Base-by-base conservation (phyloP, 495 filamentous ascomycete genomes). In the Aspergillus carlsbadensis region DNA sequence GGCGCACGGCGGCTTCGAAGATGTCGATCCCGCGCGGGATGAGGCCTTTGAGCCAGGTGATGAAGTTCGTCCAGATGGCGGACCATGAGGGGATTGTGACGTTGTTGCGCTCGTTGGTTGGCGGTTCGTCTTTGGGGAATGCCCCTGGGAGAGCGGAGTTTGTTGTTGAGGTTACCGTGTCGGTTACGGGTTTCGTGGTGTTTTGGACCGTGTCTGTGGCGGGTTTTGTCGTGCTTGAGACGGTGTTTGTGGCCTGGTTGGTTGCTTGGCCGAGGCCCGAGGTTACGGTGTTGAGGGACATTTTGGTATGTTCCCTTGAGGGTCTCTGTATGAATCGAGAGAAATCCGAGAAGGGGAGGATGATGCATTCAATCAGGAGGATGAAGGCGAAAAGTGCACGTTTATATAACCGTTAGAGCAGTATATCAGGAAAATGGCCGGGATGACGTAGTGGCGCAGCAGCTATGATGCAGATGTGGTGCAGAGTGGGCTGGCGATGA, bases 1-100 rank as follows among this genome's bases (percentile, higher is more conserved):
- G 53, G 31, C 63, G 58, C 5, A 72, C 55, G 1, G 56, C 37
- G 22, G 49, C 54, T 34, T 73, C 70, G 50, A 73, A 72, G 18
- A 56, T 52, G 42, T 73, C 70, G 15, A 73, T 49, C 1, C 61
- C 49, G 13, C 45, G 57, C 1, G 67, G 69, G 33, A 68, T 8
- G n/a, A 42, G 17, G 22, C 36, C 26, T 15, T 52, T 52, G 2
- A 42, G 5, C 49, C 49, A 52, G 13, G 22, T 24, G 0, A 42
- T 1, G 35, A 52, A 42, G 21, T 8, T 5, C 8, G 36, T 29
- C 49, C 49, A 52, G 21, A 52, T 33, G 2, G 29, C 35, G 22
- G 13, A 17, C 21, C 41, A 10, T 10, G 49, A 42, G 22, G 49
- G 49, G 15, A 52, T 14, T 7, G 49, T 52, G 1, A 52, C 37